Evolutionary conservation across 2,329 filamentous ascomycete genomes (phyloP).

Genomic region (Colletotrichum liaoningense): DNA sequence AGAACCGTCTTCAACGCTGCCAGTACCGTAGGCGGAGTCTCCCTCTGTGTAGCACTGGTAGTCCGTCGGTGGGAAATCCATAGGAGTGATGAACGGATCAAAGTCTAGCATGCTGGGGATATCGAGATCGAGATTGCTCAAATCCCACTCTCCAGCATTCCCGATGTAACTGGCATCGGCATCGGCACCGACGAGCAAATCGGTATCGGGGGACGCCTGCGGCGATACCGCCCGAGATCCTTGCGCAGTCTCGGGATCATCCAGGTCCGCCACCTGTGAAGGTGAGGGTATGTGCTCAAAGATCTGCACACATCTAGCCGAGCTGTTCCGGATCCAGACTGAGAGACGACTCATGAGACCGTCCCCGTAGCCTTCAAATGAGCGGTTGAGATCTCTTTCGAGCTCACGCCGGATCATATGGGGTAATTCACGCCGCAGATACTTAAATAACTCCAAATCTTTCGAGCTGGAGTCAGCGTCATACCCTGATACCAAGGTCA

Average conservation of each 20-base stretch:
- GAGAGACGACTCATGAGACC: not conserved
- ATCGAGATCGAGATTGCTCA: too few relatives aligned
- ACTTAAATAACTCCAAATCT: not conserved
- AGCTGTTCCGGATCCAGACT: not conserved
- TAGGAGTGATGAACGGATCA: too few relatives aligned
- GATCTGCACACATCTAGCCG: slow-evolving; percentile 1
- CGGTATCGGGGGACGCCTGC: not conserved
- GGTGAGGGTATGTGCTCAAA: slow-evolving; percentile 17
- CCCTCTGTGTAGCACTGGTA: too few relatives aligned
- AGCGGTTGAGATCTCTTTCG: slow-evolving; percentile 39
- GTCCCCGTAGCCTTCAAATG: not conserved
- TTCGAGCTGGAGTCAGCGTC: slow-evolving; percentile 36
- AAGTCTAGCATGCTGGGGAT: not conserved
- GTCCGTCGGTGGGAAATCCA: too few relatives aligned
- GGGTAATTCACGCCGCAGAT: slow-evolving; percentile 38
- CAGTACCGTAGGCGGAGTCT: not conserved
- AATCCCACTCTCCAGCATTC: too few relatives aligned
- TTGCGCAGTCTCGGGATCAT: not conserved
- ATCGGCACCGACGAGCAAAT: not conserved
- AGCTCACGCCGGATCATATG: slow-evolving; percentile 46
- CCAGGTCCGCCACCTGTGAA: not conserved
- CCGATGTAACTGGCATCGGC: too few relatives aligned
- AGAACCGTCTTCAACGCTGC: slow-evolving; percentile 39
- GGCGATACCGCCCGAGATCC: not conserved
- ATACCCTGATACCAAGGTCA: slow-evolving; percentile 43